Conservation (phyloP, 2,329 filamentous ascomycete genomes). For the Lecanicillium sp. region DNA sequence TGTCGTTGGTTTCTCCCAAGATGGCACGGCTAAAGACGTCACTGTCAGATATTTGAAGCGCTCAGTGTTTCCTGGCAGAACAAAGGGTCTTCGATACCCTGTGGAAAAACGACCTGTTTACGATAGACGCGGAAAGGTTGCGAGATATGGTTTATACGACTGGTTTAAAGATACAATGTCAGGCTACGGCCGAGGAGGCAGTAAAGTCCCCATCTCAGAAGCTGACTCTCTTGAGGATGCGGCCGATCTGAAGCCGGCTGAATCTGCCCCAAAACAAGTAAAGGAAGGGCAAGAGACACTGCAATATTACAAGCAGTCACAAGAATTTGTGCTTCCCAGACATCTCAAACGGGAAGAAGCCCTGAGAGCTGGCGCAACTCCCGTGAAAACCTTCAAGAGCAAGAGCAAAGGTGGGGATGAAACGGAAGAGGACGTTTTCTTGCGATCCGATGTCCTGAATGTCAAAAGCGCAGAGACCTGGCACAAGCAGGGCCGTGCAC, state of each 20-base stretch:
- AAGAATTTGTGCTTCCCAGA: conserved; percentile 75
- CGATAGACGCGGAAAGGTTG: conserved; percentile 68
- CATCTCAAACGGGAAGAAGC: conserved; percentile 92
- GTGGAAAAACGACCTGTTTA: conserved; percentile 75
- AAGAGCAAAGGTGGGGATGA: conserved; percentile 65
- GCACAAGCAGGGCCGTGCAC: conserved; percentile 89
- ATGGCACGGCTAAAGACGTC: conserved; percentile 89
- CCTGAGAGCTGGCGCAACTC: conserved; percentile 56
- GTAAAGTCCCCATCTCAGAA: conserved; percentile 49
- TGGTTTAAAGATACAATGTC: conserved; percentile 82
- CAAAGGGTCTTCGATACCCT: conserved; percentile 74
- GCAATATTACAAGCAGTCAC: conserved; percentile 79
- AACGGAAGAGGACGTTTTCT: conserved; percentile 73
- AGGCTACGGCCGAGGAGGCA: conserved; percentile 51
- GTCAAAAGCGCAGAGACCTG: conserved; percentile 93
- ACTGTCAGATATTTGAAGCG: conserved; percentile 84
- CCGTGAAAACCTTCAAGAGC: conserved; percentile 66
- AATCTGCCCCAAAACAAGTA: conserved; percentile 63
- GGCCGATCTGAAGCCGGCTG: conserved; percentile 64
- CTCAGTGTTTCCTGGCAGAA: conserved; percentile 76
- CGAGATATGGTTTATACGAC: conserved; percentile 68
- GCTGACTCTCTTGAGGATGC: conserved; percentile 73
- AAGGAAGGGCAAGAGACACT: conserved; percentile 74
- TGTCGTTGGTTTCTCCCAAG: conserved; percentile 70
- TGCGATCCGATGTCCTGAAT: conserved; percentile 67